Conservation (phyloP, 495 filamentous ascomycete genomes). For the Aspergillus cavernicola region DNA sequence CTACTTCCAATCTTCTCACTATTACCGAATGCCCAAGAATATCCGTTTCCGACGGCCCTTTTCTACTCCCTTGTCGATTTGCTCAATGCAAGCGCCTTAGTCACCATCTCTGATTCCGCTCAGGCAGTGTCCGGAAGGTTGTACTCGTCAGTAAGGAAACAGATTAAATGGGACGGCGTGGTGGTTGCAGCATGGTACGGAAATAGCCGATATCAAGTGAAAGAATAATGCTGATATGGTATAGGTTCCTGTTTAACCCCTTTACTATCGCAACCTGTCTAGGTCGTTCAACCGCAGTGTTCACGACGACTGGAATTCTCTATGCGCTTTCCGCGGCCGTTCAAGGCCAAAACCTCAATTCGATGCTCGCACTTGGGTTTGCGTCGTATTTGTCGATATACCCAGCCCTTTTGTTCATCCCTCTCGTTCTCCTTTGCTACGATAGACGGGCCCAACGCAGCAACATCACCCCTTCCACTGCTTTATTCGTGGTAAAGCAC, state of each 20-base stretch:
- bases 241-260: constrained; percentile 87
- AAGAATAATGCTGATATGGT: not conserved
- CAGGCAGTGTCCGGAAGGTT: constrained; percentile 67
- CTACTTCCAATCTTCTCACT: constrained; percentile 87
- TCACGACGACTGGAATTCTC: constrained; percentile 85
- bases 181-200: constrained; percentile 73
- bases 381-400: constrained; percentile 91
- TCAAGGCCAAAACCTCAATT: constrained; percentile 64
- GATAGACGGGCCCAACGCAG: constrained; percentile 50
- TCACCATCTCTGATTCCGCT: constrained; percentile 77
- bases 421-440: constrained; percentile 76
- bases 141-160: constrained; percentile 73
- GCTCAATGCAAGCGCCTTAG: constrained; percentile 76
- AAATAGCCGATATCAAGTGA: not conserved
- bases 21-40: constrained; percentile 61
- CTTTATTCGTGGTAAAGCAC: constrained; percentile 50
- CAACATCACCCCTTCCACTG: constrained; percentile 19
- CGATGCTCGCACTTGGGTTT: constrained; percentile 82
- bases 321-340: constrained; percentile 80
- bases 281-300: constrained; percentile 85
- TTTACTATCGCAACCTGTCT: constrained; percentile 92
- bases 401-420: constrained; percentile 79
- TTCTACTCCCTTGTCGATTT: constrained; percentile 82
- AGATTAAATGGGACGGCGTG: constrained; percentile 70
- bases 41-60: constrained; percentile 69